phyloP scores from a whole-genome alignment of 768 basidiomycete genomes.

The Lactifluus subvellereus region DNA sequence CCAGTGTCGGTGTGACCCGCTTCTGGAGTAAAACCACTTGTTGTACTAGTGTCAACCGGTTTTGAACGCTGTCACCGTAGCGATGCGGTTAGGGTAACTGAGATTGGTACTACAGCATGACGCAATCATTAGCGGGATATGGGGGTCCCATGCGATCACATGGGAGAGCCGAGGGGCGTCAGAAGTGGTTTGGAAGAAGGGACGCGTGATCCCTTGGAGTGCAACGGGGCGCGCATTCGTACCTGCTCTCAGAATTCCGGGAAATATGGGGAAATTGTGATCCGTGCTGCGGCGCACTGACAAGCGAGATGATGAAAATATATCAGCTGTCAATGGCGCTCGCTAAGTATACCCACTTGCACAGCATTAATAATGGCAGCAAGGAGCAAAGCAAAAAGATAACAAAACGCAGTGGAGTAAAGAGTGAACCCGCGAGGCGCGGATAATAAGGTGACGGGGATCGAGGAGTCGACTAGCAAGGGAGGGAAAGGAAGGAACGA shows the following conservation, averaged over 20 bases:
- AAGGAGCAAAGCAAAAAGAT: neutral
- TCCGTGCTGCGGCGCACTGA: neutral
- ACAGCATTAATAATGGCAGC: neutral
- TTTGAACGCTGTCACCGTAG: neutral
- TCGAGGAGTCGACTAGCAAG: neutral
- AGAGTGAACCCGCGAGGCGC: neutral
- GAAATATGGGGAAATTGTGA: neutral
- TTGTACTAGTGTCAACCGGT: neutral
- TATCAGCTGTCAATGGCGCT: neutral
- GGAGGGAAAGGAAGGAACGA: neutral
- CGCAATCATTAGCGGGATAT: neutral
- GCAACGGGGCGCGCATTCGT: neutral
- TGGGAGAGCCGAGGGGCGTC: neutral
- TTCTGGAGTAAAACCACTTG: neutral
- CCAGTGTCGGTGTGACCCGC: neutral
- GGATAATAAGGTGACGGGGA: neutral
- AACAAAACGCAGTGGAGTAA: too few species aligned
- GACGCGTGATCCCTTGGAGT: slow-evolving; percentile 4
- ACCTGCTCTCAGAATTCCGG: neutral
- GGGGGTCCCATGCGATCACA: neutral
- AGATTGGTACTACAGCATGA: neutral
- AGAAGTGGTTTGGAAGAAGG: neutral
- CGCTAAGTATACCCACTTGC: neutral
- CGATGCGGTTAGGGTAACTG: neutral
- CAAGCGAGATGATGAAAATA: slow-evolving; percentile 1